Evolutionary conservation across 805 yeast genomes (phyloP).

Genomic region (Metschnikowia gelsemii): DNA sequence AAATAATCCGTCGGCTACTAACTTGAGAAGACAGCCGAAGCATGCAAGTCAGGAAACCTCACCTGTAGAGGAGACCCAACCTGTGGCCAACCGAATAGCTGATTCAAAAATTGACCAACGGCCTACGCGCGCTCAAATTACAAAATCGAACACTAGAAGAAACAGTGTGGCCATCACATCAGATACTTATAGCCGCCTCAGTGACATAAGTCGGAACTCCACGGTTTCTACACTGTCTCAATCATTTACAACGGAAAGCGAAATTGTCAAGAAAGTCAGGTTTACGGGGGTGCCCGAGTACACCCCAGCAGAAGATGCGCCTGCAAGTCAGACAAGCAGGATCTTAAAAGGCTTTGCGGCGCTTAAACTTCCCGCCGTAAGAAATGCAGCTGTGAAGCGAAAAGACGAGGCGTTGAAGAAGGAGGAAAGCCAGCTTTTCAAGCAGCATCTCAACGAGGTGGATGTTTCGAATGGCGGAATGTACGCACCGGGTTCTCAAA

Average conservation of each 20-base stretch:
- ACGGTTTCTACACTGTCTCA: conserved; percentile 14
- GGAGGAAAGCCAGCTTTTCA: conserved; percentile 40
- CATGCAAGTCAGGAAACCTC: background rate
- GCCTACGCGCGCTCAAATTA: conserved; percentile 20
- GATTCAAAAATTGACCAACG: conserved; percentile 1
- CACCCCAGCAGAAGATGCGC: conserved; percentile 55
- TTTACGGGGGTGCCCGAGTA: conserved; percentile 54
- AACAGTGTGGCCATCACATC: conserved; percentile 28
- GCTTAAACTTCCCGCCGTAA: conserved; percentile 22
- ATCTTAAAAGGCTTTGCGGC: conserved; percentile 42
- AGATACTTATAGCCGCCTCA: conserved; percentile 8
- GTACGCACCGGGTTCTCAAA: conserved; percentile 2
- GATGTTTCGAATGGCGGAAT: conserved; percentile 1
- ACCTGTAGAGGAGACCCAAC: background rate
- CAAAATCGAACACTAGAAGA: conserved; percentile 22
- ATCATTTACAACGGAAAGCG: conserved; percentile 13
- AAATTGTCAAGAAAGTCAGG: conserved; percentile 43
- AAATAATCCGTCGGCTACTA: conserved; percentile 29
- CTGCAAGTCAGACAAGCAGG: conserved; percentile 39
- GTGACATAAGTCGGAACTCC: conserved; percentile 6
- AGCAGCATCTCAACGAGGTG: conserved; percentile 17
- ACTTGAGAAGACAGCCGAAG: conserved; percentile 15
- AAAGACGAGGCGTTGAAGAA: conserved; percentile 39
- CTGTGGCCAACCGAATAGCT: background rate
- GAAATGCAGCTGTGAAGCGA: conserved; percentile 25